phyloP scores from a whole-genome alignment of 495 filamentous ascomycete genomes.

The Neurospora africana region DNA sequence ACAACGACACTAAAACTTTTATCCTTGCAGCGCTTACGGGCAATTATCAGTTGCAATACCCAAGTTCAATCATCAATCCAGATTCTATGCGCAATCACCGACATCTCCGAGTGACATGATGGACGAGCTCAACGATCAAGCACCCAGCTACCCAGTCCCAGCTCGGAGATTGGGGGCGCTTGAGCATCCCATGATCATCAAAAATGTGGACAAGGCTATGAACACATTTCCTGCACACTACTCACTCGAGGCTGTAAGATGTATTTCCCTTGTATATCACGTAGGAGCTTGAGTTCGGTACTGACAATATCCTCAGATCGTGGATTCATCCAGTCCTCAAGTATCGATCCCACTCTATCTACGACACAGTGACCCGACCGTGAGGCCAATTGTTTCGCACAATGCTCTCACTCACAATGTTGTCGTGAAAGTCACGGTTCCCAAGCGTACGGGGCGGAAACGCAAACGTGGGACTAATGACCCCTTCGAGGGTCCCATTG shows the following conservation, averaged over 20 bases:
- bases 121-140: constrained; percentile 5
- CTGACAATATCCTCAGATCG: constrained; percentile 17
- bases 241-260: constrained; percentile 55
- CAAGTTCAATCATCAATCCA: not conserved
- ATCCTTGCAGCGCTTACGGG: not conserved
- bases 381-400: constrained; percentile 61
- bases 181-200: constrained; percentile 80
- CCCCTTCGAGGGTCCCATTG: constrained; percentile 41
- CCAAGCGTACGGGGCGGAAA: constrained; percentile 75
- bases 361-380: constrained; percentile 65
- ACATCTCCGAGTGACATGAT: not conserved
- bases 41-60: not conserved
- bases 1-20: not conserved
- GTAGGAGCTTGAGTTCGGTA: not conserved
- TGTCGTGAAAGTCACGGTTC: constrained; percentile 76
- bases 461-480: constrained; percentile 62
- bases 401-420: constrained; percentile 65
- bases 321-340: constrained; percentile 26
- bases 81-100: not conserved
- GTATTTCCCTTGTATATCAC: not conserved
- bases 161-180: constrained; percentile 57
- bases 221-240: constrained; percentile 61
- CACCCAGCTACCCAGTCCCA: constrained; percentile 45
- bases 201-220: constrained; percentile 71
- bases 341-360: constrained; percentile 53